phyloP scores from a whole-genome alignment of 2,329 filamentous ascomycete species.

The Fusarium nodosum region DNA sequence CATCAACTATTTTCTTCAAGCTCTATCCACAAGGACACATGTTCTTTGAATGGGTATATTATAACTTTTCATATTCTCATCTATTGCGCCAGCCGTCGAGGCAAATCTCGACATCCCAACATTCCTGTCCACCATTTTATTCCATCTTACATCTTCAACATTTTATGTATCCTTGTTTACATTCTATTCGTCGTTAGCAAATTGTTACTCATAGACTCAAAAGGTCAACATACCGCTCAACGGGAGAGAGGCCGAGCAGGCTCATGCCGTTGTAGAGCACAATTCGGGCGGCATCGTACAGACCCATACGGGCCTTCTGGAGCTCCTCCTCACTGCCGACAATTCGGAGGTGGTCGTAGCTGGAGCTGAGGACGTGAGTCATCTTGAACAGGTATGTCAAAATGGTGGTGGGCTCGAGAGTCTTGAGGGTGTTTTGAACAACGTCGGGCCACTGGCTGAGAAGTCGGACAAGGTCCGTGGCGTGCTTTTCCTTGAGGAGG shows the following conservation, averaged over 20 bases:
- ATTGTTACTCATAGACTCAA: rapidly evolving
- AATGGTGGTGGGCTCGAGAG: conserved; percentile 76
- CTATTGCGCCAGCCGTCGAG: conserved; percentile 37
- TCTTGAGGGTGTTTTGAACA: conserved; percentile 85
- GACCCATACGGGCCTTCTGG: conserved; percentile 75
- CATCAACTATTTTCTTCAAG: not conserved
- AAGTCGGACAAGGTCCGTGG: conserved; percentile 78
- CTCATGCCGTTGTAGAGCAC: conserved; percentile 88
- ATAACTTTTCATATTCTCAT: conserved; percentile 48
- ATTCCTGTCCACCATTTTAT: conserved; percentile 13
- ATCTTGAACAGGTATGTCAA: conserved; percentile 83
- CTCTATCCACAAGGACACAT: no score
- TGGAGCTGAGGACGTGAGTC: conserved; percentile 83
- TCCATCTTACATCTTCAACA: conserved; percentile 11
- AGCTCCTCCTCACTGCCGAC: conserved; percentile 82
- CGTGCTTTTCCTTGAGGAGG: conserved; percentile 79
- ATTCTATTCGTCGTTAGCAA: conserved; percentile 44
- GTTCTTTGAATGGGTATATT: conserved; percentile 48
- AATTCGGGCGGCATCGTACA: conserved; percentile 81
- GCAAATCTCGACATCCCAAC: conserved; percentile 24
- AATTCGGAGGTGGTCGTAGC: conserved; percentile 85
- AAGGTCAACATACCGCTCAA: conserved; percentile 64
- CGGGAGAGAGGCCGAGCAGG: conserved; percentile 81
- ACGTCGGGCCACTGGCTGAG: conserved; percentile 90
- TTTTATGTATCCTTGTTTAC: conserved; percentile 35